Base-by-base conservation (phyloP, 495 filamentous ascomycete species). In the Articulospora tetracladia region DNA sequence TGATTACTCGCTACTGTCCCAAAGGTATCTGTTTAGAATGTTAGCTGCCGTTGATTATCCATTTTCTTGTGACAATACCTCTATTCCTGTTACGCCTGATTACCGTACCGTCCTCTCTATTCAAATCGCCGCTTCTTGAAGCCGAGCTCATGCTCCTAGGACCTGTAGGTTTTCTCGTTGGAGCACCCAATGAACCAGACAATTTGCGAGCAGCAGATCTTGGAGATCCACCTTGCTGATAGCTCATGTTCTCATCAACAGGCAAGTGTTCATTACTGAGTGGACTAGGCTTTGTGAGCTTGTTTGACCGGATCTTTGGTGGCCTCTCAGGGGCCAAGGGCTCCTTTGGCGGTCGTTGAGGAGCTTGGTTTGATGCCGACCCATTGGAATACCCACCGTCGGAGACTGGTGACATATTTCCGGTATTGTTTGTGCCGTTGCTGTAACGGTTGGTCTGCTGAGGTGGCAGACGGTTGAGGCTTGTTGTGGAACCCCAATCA, bases 401-500 rank as follows among this genome's bases (percentile, higher is more conserved):
- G 69, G 78, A 50, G 70, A 69, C 39, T 74, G 75, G 54, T 72
- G 73, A 56, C 73, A 70, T 32, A 59, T 58, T 51, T 52, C 69
- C 59, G 22, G 68, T 68, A 34, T 66, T 63, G 10, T 68, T 71
- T 19, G 70, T 75, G 28, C 69, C 75, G 59, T 75, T 73, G 62
- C 74, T 78, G 63, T 82, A 80, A 17, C 74, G 69, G 56, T 77
- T 70, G 0, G 54, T 62, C 20, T 65, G 59, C 27, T 66, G 58
- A 57, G 60, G 34, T 50, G 67, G 67, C 13, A 70, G 48, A 17
- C 60, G 69, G 60, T 59, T 69, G 59, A 53, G 69, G 64, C 63
- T 77, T 73, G 24, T 73, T 69, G 64, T 73, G 55, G 20, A 84
- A 46, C 85, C 85, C 86, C 89, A 97, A 60, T 88, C 85, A 15